Base-by-base conservation (phyloP, 2,329 filamentous ascomycete genomes). In the Alternaria sp. region DNA sequence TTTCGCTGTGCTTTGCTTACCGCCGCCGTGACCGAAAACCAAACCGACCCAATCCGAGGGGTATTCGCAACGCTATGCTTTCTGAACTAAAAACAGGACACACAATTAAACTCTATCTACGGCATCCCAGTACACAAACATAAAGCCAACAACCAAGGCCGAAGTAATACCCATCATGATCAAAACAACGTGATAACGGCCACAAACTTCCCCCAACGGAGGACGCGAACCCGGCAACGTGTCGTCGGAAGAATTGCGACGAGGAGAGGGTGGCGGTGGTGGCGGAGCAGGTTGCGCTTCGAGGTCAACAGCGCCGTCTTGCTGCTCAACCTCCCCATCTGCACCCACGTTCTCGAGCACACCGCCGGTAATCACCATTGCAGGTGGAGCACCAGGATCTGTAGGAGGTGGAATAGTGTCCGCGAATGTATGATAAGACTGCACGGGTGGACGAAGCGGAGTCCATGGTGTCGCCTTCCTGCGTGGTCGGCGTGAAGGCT, bases 21-120 rank as follows among this genome's bases (percentile, higher is more conserved):
- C 45, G 28, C 21, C 25, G 44, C 44, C 28, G 30, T 47, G 41
- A 59, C 41, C 51, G 45, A 55, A 57, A 58, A 43, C 54, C 61
- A 55, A 45, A 28, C 46, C 14, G 11, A 53, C 46, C 51, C 41
- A 58, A 56, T 23, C 55, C 55, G 53, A 53, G 54, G 56, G 57
- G 61, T 57, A 63, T 64, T 54, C 58, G 64, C 61, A 66, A 64
- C 55, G 64, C 61, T 66, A 66, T 66, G 64, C 64, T 58, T 51
- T 58, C 55, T 44, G 18, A 47, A 21, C 37, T 46, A 57, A 44
- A 58, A 21, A 49, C 54, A 25, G 49, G 20, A 37, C 18, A 43
- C 49, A 51, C 44, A 47, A 60, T 44, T 30, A 60, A 55, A 50
- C 23, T 50, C 43, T 54, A 58, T 50, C 37, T 30, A 12, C 15